These are phyloP conservation scores for Carex arenaria DNA, from an alignment of 202 grass and related monocot species.

Conservation along the genomic window DNA sequence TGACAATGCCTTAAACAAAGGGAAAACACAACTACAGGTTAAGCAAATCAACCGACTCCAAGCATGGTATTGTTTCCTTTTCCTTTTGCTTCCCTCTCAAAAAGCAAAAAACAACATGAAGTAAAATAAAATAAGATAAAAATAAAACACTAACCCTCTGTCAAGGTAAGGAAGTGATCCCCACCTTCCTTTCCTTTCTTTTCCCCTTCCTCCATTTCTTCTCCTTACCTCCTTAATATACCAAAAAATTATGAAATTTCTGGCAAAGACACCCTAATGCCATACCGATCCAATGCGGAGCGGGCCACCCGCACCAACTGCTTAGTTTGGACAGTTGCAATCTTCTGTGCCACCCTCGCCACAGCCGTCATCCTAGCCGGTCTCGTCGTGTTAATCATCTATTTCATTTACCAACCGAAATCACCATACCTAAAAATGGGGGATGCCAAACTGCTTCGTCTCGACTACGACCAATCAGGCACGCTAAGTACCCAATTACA, in stretches of 20 bases:
- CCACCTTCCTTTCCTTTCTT: neutral
- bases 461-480: conserved; percentile 52
- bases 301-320: conserved; percentile 20
- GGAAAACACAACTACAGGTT: conserved; percentile 12
- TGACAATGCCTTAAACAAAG: conserved; percentile 3
- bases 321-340: conserved; percentile 26
- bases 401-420: conserved; percentile 45
- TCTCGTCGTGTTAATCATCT: conserved; percentile 35
- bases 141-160: conserved; percentile 18
- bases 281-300: neutral
- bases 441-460: conserved; percentile 24
- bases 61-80: conserved; percentile 20
- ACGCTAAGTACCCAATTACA: conserved; percentile 35
- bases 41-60: conserved; percentile 14
- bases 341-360: conserved; percentile 53
- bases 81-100: conserved; percentile 12
- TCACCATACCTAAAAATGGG: conserved; percentile 42
- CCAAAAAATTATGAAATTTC: conserved; percentile 3
- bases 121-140: conserved; percentile 7
- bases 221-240: neutral
- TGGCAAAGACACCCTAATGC: neutral
- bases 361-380: conserved; percentile 36
- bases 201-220: conserved; percentile 5
- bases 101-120: conserved; percentile 15
- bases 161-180: conserved; percentile 32